Conservation (phyloP, 495 filamentous ascomycete genomes). For the Penicillium subrubescens region DNA sequence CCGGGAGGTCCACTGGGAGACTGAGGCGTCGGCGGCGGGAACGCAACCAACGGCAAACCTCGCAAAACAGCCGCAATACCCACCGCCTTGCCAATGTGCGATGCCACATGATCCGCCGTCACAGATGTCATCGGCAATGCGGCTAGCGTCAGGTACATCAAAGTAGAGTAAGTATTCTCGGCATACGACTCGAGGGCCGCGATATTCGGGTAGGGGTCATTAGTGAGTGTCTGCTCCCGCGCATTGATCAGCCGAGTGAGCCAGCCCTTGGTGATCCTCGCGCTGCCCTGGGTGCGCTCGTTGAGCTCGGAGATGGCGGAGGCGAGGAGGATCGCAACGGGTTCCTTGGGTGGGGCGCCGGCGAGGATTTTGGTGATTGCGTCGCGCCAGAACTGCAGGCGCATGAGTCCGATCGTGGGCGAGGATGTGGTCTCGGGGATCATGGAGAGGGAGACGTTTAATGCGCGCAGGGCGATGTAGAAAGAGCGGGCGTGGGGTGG, state of each 20-base stretch:
- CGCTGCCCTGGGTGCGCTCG: constrained; percentile 53
- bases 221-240: constrained; percentile 80
- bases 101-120: constrained; percentile 89
- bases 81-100: constrained; percentile 89
- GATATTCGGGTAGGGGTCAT: constrained; percentile 75
- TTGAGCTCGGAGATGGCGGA: constrained; percentile 66
- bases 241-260: constrained; percentile 74
- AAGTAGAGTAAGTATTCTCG: constrained; percentile 88
- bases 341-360: constrained; percentile 81
- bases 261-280: constrained; percentile 76
- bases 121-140: constrained; percentile 74
- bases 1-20: constrained; percentile 44
- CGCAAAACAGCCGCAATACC: constrained; percentile 84
- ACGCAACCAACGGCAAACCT: constrained; percentile 81
- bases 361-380: constrained; percentile 71
- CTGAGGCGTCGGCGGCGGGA: constrained; percentile 64
- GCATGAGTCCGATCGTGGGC: constrained; percentile 77
- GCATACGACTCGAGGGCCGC: constrained; percentile 81
- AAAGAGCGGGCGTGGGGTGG: constrained; percentile 70
- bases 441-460: constrained; percentile 88
- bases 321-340: constrained; percentile 81
- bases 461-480: constrained; percentile 86
- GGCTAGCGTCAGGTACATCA: constrained; percentile 88
- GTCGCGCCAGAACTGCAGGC: constrained; percentile 94
- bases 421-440: constrained; percentile 86